Conservation (phyloP, 2,329 filamentous ascomycete genomes). For the Ophiostoma sp. region DNA sequence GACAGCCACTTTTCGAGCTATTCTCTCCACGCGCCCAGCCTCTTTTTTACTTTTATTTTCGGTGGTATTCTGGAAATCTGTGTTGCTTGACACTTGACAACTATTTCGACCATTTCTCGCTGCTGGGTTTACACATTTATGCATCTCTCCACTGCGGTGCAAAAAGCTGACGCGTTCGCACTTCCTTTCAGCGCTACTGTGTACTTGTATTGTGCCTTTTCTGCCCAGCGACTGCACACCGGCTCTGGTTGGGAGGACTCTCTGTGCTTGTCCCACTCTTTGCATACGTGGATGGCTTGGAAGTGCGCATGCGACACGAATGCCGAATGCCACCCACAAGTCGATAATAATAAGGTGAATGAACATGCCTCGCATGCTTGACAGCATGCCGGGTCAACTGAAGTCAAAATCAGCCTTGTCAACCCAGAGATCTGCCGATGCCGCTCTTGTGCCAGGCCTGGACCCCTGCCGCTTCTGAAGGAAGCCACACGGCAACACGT, state of each 20-base stretch:
- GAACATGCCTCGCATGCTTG: not conserved
- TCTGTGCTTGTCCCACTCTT: not conserved
- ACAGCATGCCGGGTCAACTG: not conserved
- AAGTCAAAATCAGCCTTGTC: conserved; percentile 13
- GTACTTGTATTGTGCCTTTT: too few species aligned
- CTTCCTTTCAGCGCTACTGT: not conserved
- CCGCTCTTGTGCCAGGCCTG: not conserved
- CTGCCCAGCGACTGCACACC: not conserved
- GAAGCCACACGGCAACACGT: not conserved
- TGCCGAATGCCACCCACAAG: not conserved
- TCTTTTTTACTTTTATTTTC: not conserved
- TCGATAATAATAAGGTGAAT: not conserved
- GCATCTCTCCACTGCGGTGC: not conserved
- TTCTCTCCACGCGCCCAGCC: not conserved
- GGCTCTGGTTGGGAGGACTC: not conserved
- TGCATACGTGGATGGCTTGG: not conserved
- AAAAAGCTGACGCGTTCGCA: conserved; percentile 6
- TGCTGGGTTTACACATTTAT: not conserved
- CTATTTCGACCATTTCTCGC: too few species aligned
- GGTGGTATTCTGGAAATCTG: too few species aligned
- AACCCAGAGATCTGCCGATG: not conserved
- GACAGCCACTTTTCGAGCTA: not conserved
- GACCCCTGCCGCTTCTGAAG: not conserved
- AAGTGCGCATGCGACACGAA: not conserved
- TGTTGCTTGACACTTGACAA: too few species aligned